These are phyloP conservation scores for Pseudogymnoascus sp. DNA, from an alignment of 2,329 filamentous ascomycete genomes.

Conservation along the genomic window DNA sequence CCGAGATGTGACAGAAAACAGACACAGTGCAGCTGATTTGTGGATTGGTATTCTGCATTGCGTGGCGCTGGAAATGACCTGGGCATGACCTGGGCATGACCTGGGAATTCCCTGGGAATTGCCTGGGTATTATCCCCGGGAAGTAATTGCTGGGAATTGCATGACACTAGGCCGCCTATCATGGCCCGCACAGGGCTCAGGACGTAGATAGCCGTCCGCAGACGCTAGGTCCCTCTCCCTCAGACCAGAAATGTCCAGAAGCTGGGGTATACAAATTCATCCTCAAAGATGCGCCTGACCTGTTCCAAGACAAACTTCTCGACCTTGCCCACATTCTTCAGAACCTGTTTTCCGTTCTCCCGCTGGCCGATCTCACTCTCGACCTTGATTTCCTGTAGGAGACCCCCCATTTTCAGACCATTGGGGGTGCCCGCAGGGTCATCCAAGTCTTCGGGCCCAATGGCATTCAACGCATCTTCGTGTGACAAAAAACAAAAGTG, in stretches of 20 bases:
- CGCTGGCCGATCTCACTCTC: conserved; percentile 96
- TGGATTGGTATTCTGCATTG: background rate
- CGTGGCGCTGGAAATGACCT: background rate
- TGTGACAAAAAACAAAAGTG: conserved; percentile 93
- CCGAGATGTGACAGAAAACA: background rate
- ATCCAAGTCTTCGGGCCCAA: conserved; percentile 32
- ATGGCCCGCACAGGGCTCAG: background rate
- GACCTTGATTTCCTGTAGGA: conserved; percentile 87
- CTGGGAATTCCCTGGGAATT: too few relatives aligned
- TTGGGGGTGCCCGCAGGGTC: conserved; percentile 19
- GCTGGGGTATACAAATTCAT: conserved; percentile 96
- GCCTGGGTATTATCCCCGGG: background rate
- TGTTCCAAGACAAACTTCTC: conserved; percentile 96
- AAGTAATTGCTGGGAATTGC: background rate
- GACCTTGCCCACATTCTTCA: conserved; percentile 98
- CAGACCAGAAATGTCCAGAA: conserved; percentile 91
- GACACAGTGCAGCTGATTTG: background rate
- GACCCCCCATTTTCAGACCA: conserved; percentile 51
- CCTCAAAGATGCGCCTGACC: conserved; percentile 93
- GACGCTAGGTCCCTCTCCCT: background rate
- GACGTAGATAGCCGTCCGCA: background rate
- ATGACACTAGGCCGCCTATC: background rate
- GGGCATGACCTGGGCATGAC: background rate
- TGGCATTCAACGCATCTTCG: conserved; percentile 74
- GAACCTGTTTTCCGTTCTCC: conserved; percentile 82